A percentile compares a stretch with the other conserved stretches of the same genome.
These are phyloP conservation scores for Fusarium sp. DNA, from an alignment of 2,329 filamentous ascomycete species.

Conservation along the genomic window DNA sequence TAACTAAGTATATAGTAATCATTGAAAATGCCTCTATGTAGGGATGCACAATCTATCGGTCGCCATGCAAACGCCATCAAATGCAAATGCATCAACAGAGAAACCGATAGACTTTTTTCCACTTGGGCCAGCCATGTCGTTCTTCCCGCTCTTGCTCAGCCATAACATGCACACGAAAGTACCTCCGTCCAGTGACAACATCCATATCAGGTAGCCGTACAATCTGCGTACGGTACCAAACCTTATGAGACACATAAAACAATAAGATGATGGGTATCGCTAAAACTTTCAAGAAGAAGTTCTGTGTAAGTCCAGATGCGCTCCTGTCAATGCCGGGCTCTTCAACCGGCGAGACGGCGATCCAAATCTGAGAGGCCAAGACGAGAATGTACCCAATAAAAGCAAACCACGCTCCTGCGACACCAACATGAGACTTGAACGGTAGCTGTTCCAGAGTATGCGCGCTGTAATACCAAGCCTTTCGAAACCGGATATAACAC, in stretches of 20 bases:
- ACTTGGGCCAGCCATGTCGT: conserved; percentile 73
- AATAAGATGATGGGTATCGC: conserved; percentile 73
- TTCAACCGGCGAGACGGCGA: conserved; percentile 78
- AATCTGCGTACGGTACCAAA: conserved; percentile 75
- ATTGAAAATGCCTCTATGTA: no score
- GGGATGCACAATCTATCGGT: accelerated
- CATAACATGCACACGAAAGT: conserved; percentile 82
- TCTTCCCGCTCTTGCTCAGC: conserved; percentile 84
- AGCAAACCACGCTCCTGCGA: conserved; percentile 84
- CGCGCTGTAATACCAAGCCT: conserved; percentile 75
- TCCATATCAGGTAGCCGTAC: conserved; percentile 82
- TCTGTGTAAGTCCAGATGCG: conserved; percentile 59
- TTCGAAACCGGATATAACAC: conserved; percentile 89
- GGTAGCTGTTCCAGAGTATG: conserved; percentile 79
- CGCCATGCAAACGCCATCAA: background rate
- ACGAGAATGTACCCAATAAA: conserved; percentile 79
- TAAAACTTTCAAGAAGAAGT: conserved; percentile 79
- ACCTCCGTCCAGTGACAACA: conserved; percentile 82
- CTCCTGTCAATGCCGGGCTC: conserved; percentile 54
- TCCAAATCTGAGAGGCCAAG: conserved; percentile 87
- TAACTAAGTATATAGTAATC: no score
- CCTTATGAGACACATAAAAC: conserved; percentile 80
- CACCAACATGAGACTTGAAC: conserved; percentile 81
- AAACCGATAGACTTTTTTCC: conserved; percentile 80
- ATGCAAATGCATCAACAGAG: conserved; percentile 63